Conservation (phyloP, 2,329 filamentous ascomycete species). For the Pseudogymnoascus sp. region DNA sequence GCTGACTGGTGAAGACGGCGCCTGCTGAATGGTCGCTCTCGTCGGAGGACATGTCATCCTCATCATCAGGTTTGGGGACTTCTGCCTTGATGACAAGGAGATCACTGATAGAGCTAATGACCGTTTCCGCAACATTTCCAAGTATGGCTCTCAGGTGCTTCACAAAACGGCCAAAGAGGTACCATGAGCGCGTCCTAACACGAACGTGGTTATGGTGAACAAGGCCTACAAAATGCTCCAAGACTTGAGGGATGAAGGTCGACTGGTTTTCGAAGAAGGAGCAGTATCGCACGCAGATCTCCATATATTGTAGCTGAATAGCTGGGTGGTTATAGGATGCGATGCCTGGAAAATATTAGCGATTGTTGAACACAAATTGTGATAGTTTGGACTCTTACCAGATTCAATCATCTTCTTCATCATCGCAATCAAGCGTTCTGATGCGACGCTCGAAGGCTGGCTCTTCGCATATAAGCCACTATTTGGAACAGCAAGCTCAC, state of each 20-base stretch:
- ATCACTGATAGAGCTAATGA: slow-evolving; percentile 84
- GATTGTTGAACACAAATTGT: slow-evolving; percentile 10
- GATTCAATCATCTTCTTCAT: slow-evolving; percentile 94
- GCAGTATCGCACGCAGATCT: slow-evolving; percentile 91
- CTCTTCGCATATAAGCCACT: slow-evolving; percentile 82
- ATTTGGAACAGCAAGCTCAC: slow-evolving; percentile 83
- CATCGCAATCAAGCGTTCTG: slow-evolving; percentile 78
- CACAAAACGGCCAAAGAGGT: slow-evolving; percentile 86
- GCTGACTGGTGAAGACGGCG: slow-evolving; percentile 80
- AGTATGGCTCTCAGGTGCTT: slow-evolving; percentile 79
- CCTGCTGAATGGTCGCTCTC: slow-evolving; percentile 86
- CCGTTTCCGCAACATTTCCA: slow-evolving; percentile 80
- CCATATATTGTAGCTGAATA: slow-evolving; percentile 94
- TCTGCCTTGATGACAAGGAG: slow-evolving; percentile 87
- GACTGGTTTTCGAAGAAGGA: slow-evolving; percentile 83
- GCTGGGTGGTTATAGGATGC: slow-evolving; percentile 81
- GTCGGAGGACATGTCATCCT: slow-evolving; percentile 89
- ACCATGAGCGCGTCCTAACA: slow-evolving; percentile 89
- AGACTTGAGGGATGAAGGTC: slow-evolving; percentile 71
- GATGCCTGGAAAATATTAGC: slow-evolving; percentile 52
- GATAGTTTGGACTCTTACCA: slow-evolving; percentile 44
- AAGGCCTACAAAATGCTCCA: slow-evolving; percentile 85
- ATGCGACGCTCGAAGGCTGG: slow-evolving; percentile 68
- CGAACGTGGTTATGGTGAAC: slow-evolving; percentile 83
- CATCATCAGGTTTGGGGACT: slow-evolving; percentile 63